Base-by-base conservation (phyloP, 148 eudicot genomes). In the Oxyria digyna region DNA sequence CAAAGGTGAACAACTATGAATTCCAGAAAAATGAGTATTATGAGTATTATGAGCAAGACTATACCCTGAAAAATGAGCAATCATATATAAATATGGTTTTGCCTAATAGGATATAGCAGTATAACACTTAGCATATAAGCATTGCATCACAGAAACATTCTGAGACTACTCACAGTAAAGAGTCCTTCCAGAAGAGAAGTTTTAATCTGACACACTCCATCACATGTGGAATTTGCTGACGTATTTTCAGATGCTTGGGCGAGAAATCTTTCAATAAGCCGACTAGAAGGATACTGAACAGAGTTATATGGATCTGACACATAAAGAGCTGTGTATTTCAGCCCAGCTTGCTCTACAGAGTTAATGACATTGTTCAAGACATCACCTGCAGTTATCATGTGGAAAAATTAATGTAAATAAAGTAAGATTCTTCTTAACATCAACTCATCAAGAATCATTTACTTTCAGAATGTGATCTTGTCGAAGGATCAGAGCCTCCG, bases 121-220 rank as follows among this genome's bases (percentile, higher is more conserved):
- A n/a, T n/a, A n/a, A n/a, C n/a, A n/a, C n/a, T n/a, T n/a, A n/a
- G n/a, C n/a, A n/a, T 35, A 35, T 35, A 35, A 35, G 38, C 38
- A 38, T 38, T 38, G 17, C 4, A 49, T 49, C 26, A 18, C 55
- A 49, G 55, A 49, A 49, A 6, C 2, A 6, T 57, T 13, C 14
- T 33, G 35, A 8, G 57, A 68, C 31, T 42, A 75, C 95, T 78
- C 85, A 94, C 99, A 74, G 88, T 97, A 23, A 94, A 74, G 55
- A 85, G 62, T 77, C 89, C 96, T 75, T 93, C 99, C 64, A 94
- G 72, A 67, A 94, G 85, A 40, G 92, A 79, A 70, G 86, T 84
- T 78, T 94, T 94, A 27, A 94, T 72, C 62, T 75, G 86, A 83
- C 99, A 94, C 76, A 88, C 91, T 69, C 82, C 97, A 69, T 94